Base-by-base conservation (phyloP, 257 asterid genomes). In the Solanum piurae region DNA sequence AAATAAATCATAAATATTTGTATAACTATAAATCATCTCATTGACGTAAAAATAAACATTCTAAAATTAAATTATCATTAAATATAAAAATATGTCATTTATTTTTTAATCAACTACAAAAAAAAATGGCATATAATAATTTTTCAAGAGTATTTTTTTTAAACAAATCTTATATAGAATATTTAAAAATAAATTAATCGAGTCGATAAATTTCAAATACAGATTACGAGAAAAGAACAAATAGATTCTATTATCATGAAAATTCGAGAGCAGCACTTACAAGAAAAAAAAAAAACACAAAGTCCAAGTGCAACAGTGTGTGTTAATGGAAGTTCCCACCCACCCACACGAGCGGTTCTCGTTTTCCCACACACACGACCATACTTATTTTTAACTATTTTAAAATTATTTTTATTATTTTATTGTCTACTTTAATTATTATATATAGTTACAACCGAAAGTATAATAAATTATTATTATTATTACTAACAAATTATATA, bases 321-420 rank as follows among this genome's bases (percentile, higher is more conserved):
- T 68, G 36, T 68, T 5, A 68, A 34, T 49, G 87, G 90, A 83
- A 88, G 60, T 62, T 88, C 86, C 77, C 88, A 79, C 90, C 87
- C 85, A 77, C 88, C 88, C 92, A 90, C 92, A 88, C 90, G 92
- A 86, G 90, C 89, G 89, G 86, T 86, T 90, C 87, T 88, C 85
- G 88, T 77, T 84, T 83, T 46, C 29, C 87, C 86, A 83, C 44
- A 82, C 80, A 68, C 89, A 82, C 92, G 74, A 34, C 40, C 87
- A 44, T 85, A 69, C 83, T 34, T 25, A 55, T 85, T 69, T 84
- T 16, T 9, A 29, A 5, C 12, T 3, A 29, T 10, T 58, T 55
- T 23, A 11, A 34, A 55, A 34, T 33, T 18, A 55, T 33, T 37
- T 36, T 36, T 18, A 33, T 21, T 37, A 23, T n/a, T 10, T 9